phyloP scores from a whole-genome alignment of 768 basidiomycete genomes.

The Serendipita sp. region DNA sequence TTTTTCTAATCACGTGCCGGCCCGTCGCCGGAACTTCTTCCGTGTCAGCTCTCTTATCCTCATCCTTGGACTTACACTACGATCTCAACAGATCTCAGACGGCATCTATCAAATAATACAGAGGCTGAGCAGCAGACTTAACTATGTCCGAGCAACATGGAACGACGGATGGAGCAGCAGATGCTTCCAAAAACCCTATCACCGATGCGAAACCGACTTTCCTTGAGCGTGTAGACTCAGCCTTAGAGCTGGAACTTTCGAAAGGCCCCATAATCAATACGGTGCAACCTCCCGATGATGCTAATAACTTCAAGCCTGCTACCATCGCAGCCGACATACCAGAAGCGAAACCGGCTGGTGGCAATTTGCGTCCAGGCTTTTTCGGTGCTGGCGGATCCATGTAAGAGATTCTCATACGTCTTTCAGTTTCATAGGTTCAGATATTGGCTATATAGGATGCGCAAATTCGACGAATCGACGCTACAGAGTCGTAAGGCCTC shows the following conservation, averaged over 20 bases:
- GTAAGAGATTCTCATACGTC: background rate
- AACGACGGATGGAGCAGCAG: too few relatives aligned
- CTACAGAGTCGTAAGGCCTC: conserved; percentile 55
- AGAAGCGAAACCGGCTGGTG: background rate
- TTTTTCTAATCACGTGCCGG: too few relatives aligned
- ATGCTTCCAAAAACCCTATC: background rate
- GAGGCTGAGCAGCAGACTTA: too few relatives aligned
- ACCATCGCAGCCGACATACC: background rate
- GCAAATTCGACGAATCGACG: conserved; percentile 55
- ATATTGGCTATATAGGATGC: conserved; percentile 2
- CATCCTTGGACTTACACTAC: too few relatives aligned
- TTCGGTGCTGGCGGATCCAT: background rate
- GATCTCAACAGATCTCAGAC: too few relatives aligned
- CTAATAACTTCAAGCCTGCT: too few relatives aligned
- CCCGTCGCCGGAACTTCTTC: too few relatives aligned
- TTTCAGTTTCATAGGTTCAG: background rate
- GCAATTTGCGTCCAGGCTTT: conserved; percentile 3
- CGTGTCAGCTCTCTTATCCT: too few relatives aligned
- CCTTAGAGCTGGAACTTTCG: background rate
- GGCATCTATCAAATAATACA: too few relatives aligned
- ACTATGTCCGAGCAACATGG: too few relatives aligned
- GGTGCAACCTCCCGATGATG: too few relatives aligned
- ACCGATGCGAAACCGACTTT: background rate
- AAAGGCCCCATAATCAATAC: too few relatives aligned
- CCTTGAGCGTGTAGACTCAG: background rate